Evolutionary conservation across 2,329 filamentous ascomycete species (phyloP), one percentile per base, ranked within the genome.

Genomic region (Claviceps citrina): DNA sequence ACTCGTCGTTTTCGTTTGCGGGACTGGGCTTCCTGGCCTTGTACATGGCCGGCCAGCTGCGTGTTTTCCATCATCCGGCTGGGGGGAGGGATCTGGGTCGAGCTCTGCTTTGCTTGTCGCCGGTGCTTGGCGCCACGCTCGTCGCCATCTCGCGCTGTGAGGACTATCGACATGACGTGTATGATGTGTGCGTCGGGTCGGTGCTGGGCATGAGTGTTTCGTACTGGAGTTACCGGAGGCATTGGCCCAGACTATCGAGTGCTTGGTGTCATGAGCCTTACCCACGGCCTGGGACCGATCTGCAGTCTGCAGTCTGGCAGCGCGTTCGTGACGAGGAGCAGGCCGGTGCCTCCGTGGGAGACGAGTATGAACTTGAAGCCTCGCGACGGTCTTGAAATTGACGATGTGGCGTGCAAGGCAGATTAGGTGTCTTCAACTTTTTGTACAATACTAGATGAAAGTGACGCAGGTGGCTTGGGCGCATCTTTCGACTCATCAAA

Each of bases 1-100:
- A 93, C 58, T 79, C 74, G 10, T 83, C 78, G 44, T 87, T 87
- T 54, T 71, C 81, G 1, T 93, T 91, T 54, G 73, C 76, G 3
- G 84, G 84, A 0, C 65, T 93, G 8, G 83, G 84, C 3, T 91
- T 83, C 53, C 61, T 86, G 15, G 70, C 75, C 18, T 61, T 84
- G 20, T 84, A 81, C 54, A 62, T 84, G 22, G 76, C 78, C 1
- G 80, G 80, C 3, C 77, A 81, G 55, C 60, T 78, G 36, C 67
- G 70, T 44, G 65, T 80, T 32, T 79, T 73, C 42, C 62, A 63
- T 25, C 59, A 65, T 38, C 52, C 54, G 38, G 46, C 54, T 0
- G 62, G 62, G 4, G 62, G 62, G 13, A 65, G 67, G 6, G 73
- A 77, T 45, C 60, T 80, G 7, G 62, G 67, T 30, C 65, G 71